These are phyloP conservation scores for Fusarium bulbicola DNA, from an alignment of 2,329 filamentous ascomycete species.

Conservation along the genomic window DNA sequence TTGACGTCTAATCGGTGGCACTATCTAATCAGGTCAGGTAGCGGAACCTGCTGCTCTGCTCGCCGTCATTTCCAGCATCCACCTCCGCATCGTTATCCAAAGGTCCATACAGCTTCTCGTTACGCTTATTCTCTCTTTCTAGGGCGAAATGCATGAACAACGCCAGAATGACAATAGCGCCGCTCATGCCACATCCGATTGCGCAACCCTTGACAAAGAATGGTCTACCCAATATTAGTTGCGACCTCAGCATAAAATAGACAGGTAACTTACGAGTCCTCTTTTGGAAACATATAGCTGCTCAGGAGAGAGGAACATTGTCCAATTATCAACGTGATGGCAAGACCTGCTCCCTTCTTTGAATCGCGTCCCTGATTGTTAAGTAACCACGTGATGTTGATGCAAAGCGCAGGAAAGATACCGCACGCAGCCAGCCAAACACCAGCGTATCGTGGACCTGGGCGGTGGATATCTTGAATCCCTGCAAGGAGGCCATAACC, in stretches of 20 bases:
- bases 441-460: conserved; percentile 1
- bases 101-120: not conserved
- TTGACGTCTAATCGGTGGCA: too few relatives aligned
- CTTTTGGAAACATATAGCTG: conserved; percentile 21
- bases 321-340: not conserved
- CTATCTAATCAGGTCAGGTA: too few relatives aligned
- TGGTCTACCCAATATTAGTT: not conserved
- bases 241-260: fast-evolving
- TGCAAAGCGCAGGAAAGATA: not conserved
- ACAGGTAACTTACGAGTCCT: conserved; percentile 7
- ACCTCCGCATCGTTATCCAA: not conserved
- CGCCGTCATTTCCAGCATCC: not conserved
- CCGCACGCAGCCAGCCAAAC: conserved; percentile 24
- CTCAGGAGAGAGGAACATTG: conserved; percentile 32
- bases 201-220: conserved; percentile 25
- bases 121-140: conserved; percentile 2
- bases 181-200: conserved; percentile 20
- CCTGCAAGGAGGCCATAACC: conserved; percentile 14
- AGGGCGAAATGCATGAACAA: conserved; percentile 17
- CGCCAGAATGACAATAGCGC: not conserved
- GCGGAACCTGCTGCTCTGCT: conserved; percentile 6
- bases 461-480: not conserved
- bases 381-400: conserved; percentile 26
- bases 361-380: conserved; percentile 32
- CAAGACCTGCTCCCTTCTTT: conserved; percentile 16